Evolutionary conservation across 805 yeast species (phyloP), one percentile per base, ranked within the genome.

Genomic region (Pichia heedii): DNA sequence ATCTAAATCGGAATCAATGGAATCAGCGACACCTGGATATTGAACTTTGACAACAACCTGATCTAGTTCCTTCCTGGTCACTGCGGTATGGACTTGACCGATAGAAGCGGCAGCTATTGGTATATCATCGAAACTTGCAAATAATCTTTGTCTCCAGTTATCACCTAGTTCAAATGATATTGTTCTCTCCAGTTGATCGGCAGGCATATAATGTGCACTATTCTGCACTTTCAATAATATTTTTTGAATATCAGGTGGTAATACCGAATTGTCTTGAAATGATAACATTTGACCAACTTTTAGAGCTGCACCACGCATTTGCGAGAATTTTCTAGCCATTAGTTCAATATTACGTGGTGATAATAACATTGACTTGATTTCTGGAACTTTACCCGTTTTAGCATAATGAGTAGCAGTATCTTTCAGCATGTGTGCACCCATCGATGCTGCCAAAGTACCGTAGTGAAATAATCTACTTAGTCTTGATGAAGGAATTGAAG

Each of bases 281-380:
- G 96, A 86, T 62, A 93, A 67, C 83, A 93, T 77, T 65, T 93
- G 98, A n/a, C 98, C 98, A 44, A 93, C 75, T 58, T 93, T 93
- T 57, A 93, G 70, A 3, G 98, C 98, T 2, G 97, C 98, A n/a
- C 98, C 98, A 57, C 98, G 75, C 98, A 93, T 93, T 57, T 85
- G 79, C 41, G 93, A 77, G 54, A 93, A 78, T 60, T 87, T 88
- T 54, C 77, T 79, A 12, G 95, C 95, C 69, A 93, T 77, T 42
- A 94, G 64, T 54, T 90, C 96, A 36, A 93, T 79, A 61, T 90
- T 93, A 16, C 76, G 74, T 7, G 95, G 89, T 4, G 85, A 81
- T 53, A 93, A 68, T 2, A 94, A 68, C 36, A 87, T 58, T 2
- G 75, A 69, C 48, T 74, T 75, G 60, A 80, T 59, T 29, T 74